Conservation (phyloP, 192 early-diverging fungal species). For the Coemansia sp. region DNA sequence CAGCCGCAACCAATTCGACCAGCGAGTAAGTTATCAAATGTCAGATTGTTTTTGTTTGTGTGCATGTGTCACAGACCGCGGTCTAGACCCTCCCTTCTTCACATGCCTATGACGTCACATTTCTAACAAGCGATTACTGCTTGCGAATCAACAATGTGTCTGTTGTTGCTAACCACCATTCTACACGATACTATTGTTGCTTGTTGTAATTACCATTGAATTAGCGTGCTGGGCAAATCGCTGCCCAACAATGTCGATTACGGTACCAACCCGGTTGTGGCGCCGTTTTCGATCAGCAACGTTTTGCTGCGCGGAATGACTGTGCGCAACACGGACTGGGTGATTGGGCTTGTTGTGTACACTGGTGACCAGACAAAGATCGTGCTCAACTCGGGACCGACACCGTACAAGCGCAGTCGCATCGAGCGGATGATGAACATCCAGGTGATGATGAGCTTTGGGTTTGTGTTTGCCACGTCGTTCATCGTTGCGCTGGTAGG, state of each 20-base stretch:
- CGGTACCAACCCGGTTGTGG: constrained; percentile 14
- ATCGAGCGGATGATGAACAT: constrained; percentile 93
- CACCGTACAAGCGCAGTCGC: constrained; percentile 88
- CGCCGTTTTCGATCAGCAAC: constrained; percentile 73
- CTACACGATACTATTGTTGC: constrained; percentile 12
- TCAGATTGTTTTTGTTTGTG: background rate
- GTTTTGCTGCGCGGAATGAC: constrained; percentile 90
- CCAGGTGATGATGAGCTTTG: constrained; percentile 80
- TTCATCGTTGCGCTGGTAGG: constrained; percentile 67
- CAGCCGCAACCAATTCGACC: constrained; percentile 5
- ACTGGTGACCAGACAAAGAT: constrained; percentile 95
- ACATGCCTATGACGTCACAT: background rate
- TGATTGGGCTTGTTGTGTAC: constrained; percentile 83
- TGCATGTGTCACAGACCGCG: background rate
- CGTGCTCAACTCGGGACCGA: constrained; percentile 92
- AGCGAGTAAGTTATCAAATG: constrained; percentile 29
- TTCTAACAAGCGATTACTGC: background rate
- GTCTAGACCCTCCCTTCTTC: background rate
- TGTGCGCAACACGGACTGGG: constrained; percentile 88
- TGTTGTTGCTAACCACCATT: background rate
- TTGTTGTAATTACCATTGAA: constrained; percentile 74
- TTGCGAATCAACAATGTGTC: background rate
- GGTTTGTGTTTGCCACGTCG: constrained; percentile 72
- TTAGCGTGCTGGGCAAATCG: constrained; percentile 60
- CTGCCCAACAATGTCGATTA: constrained; percentile 38